These are phyloP conservation scores for Allium sativum DNA, from an alignment of 106 monocot genomes.

Conservation along the genomic window DNA sequence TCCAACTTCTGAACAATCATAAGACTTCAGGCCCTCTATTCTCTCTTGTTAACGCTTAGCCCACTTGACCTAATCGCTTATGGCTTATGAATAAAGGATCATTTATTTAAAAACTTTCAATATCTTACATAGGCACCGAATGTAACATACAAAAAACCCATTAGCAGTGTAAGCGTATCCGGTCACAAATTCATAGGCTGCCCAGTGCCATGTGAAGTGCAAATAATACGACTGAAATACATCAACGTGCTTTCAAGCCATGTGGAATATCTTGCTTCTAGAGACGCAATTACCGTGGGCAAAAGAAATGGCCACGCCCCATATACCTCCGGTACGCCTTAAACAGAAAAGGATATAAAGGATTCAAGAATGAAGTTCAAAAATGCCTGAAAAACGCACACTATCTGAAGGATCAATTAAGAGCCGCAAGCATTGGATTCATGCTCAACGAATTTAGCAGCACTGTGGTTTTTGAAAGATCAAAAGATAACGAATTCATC, in stretches of 20 bases:
- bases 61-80: too few relatives aligned
- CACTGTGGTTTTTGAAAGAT: constrained; percentile 92
- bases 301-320: constrained; percentile 82
- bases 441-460: constrained; percentile 98
- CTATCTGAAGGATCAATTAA: constrained; percentile 65
- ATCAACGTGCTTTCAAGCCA: constrained; percentile 73
- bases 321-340: constrained; percentile 92
- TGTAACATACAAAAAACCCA: constrained; percentile 43
- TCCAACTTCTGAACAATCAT: too few relatives aligned
- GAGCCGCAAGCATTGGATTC: constrained; percentile 53
- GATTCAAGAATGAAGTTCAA: constrained; percentile 58
- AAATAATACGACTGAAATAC: constrained; percentile 59
- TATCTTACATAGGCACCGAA: constrained; percentile 24
- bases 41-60: too few relatives aligned
- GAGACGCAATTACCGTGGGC: constrained; percentile 93
- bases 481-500: constrained; percentile 68
- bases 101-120: not conserved
- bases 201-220: constrained; percentile 54
- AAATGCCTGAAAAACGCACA: constrained; percentile 88
- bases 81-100: too few relatives aligned
- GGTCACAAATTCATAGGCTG: constrained; percentile 66
- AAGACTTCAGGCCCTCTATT: too few relatives aligned
- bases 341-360: constrained; percentile 71
- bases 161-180: constrained; percentile 79
- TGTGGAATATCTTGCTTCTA: constrained; percentile 81